Conservation (phyloP, 164 flowering plant genomes). For the Saururus chinensis region DNA sequence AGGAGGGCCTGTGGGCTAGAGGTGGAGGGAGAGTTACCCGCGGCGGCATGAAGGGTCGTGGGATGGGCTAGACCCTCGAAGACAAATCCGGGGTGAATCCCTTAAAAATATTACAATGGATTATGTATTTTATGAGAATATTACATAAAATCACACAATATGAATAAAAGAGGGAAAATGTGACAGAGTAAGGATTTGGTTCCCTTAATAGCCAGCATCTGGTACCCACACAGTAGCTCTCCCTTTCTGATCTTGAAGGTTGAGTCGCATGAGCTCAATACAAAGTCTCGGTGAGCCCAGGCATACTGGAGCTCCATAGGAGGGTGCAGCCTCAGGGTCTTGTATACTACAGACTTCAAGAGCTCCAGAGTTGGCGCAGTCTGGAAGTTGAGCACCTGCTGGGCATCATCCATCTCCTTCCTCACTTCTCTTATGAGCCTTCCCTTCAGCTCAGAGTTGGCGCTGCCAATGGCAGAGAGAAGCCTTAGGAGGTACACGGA, state of each 20-base stretch:
- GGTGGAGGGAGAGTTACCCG: no score
- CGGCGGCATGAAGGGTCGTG: no score
- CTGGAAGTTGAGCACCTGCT: constrained; percentile 29
- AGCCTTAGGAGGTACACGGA: constrained; percentile 43
- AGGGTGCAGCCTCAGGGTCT: constrained; percentile 57
- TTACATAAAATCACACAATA: no score
- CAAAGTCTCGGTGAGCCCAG: constrained; percentile 68
- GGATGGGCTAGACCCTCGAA: no score
- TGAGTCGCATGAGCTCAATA: constrained; percentile 48
- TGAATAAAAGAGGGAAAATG: no score
- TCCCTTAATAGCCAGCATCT: constrained; percentile 46
- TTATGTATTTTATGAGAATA: no score
- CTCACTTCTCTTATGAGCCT: constrained; percentile 45
- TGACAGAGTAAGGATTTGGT: no score
- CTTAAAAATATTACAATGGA: no score
- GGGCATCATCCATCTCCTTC: constrained; percentile 1
- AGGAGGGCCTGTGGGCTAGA: no score
- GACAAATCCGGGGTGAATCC: no score
- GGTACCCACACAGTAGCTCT: constrained; percentile 79
- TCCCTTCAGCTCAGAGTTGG: constrained; percentile 34
- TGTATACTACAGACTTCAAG: constrained; percentile 71
- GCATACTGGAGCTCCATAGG: constrained; percentile 66
- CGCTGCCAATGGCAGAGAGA: constrained; percentile 24
- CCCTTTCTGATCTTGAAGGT: constrained; percentile 55
- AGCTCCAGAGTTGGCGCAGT: constrained; percentile 40